These are phyloP conservation scores for Clarireedia paspali DNA, from an alignment of 2,329 filamentous ascomycete genomes.

Conservation along the genomic window DNA sequence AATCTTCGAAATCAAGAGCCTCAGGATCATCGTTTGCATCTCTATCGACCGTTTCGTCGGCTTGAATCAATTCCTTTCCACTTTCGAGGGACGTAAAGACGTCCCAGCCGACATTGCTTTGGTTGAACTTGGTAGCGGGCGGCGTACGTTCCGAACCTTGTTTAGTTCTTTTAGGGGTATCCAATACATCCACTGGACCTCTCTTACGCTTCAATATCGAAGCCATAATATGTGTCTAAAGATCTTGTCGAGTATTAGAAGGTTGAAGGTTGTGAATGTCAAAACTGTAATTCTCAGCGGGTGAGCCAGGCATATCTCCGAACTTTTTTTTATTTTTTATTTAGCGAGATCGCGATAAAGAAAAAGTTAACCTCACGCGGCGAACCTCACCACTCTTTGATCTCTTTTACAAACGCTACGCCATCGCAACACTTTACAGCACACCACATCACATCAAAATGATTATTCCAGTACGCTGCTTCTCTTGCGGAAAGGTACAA, in stretches of 20 bases:
- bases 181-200: slow-evolving; percentile 24
- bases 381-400: slow-evolving; percentile 3
- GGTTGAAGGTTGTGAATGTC: slow-evolving; percentile 8
- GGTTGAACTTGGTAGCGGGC: neutral
- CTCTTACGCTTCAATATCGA: slow-evolving; percentile 31
- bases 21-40: neutral
- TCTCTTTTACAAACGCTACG: neutral
- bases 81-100: slow-evolving; percentile 20
- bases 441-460: slow-evolving; percentile 45
- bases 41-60: slow-evolving; percentile 18
- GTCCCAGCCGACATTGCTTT: slow-evolving; percentile 21
- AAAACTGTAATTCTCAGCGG: neutral
- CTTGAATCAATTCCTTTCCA: slow-evolving; percentile 14
- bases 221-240: slow-evolving; percentile 29
- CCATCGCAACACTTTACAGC: neutral
- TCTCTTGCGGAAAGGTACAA: slow-evolving; percentile 94
- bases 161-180: slow-evolving; percentile 25
- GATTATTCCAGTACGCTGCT: slow-evolving; percentile 98
- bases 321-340: slow-evolving; percentile 16
- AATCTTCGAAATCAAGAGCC: slow-evolving; percentile 12
- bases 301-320: neutral
- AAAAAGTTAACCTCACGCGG: slow-evolving; percentile 11
- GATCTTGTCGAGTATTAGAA: slow-evolving; percentile 19
- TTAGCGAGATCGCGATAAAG: slow-evolving; percentile 6
- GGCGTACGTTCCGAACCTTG: slow-evolving; percentile 9